Evolutionary conservation across 345 rosid genomes (phyloP), one percentile per base, ranked within the genome.

Genomic region (Streptanthus diversifolius): DNA sequence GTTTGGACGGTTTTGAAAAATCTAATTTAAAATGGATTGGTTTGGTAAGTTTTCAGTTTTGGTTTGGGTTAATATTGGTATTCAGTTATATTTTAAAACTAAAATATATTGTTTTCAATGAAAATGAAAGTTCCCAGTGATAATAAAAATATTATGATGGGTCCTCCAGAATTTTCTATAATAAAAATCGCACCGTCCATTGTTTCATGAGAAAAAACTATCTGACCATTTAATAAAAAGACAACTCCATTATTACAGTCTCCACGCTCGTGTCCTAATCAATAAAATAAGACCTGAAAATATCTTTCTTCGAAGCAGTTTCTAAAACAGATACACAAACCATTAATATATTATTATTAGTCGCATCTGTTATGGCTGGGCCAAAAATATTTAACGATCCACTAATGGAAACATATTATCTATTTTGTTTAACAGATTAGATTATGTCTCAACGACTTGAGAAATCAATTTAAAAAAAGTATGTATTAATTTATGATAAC

Each of bases 181-280:
- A 22, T 9, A 44, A 44, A 62, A 11, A 8, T 39, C 3, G 72
- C 77, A 74, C 77, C 77, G 77, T 58, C 77, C 77, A 66, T 18
- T 66, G 55, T 53, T 66, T 73, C 51, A 19, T 4, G 66, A 45
- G n/a, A n/a, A n/a, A n/a, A 19, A 72, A 22, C 40, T 45, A 30
- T 25, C 7, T 65, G 58, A 22, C 41, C 29, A 8, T 17, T 17
- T 32, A 18, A 18, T 44, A 15, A 18, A 29, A 25, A 43, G 49
- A 60, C n/a, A 27, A 36, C 35, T 43, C 55, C n/a, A 5, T 13
- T 30, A 5, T 13, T 30, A 55, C 21, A 30, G 22, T 56, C 64
- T 59, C 37, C 35, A 13, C 21, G 32, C 39, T 24, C 29, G 5
- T 27, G 44, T 64, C 63, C 7, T 6, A 43, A 58, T 66, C 67